Evolutionary conservation across 108 stramenopile genomes (phyloP), one percentile per base, ranked within the genome.

Genomic region (Nitzschia sp.): DNA sequence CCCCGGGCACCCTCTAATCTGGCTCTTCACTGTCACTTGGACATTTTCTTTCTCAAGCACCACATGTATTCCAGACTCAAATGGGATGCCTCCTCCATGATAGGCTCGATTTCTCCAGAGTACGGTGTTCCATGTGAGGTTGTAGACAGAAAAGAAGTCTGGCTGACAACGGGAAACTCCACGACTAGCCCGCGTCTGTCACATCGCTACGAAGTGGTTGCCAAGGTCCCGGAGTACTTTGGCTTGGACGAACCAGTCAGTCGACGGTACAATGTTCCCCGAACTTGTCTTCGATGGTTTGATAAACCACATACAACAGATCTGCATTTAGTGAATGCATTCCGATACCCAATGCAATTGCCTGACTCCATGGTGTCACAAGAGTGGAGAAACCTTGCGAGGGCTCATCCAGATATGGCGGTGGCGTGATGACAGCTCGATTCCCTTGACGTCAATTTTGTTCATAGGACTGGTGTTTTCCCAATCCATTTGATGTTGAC

Each of bases 281-380:
- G 81, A 48, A 46, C 58, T 6, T 70, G 75, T 21, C 73, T 89
- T 11, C 58, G 63, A 17, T 89, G 84, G 53, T 80, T 77, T 46
- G 80, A 82, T 44, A 72, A 75, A 22, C 80, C 53, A 9, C 71
- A 56, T 69, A 65, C 67, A 15, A 78, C 76, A 19, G 87, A 88
- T 65, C 44, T 71, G 39, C 68, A 74, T 53, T 48, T 81, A 8
- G 46, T 62, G 17, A 68, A 67, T 8, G 83, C 80, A n/a, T 92
- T 92, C 57, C 85, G 90, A 6, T 84, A 92, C 65, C 41, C 71
- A 38, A 83, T 91, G 69, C 80, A 68, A 42, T 64, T 91, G 37
- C 83, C 83, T 9, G 83, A 86, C 62, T 70, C 76, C 5, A 71
- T 91, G 21, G 83, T 86, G 53, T 84, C 89, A n/a, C 22, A 73